A percentile compares a stretch with the other conserved stretches of the same genome.
Evolutionary conservation across 306 rosid species (phyloP).

Genomic region (Castanea mollissima): DNA sequence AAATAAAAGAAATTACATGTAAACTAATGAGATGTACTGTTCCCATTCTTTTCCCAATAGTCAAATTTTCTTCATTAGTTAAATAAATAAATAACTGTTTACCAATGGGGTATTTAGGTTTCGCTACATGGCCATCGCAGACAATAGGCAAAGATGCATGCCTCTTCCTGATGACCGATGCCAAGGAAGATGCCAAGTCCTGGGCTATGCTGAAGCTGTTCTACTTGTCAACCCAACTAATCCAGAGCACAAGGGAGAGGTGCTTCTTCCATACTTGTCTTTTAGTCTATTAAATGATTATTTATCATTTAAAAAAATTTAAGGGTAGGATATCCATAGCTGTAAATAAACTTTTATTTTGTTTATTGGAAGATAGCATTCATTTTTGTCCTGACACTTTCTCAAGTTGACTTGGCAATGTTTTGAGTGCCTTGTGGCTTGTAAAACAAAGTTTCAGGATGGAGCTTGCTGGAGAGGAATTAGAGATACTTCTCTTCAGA

Average conservation of each 20-base stretch:
- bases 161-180: constrained; percentile 68
- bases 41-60: constrained; percentile 8
- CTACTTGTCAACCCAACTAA: constrained; percentile 61
- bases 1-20: not conserved
- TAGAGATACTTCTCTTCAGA: constrained; percentile 3
- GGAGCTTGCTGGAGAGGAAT: constrained; percentile 11
- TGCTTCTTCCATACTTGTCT: constrained; percentile 1
- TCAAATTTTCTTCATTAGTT: constrained; percentile 10
- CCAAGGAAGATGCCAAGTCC: constrained; percentile 41
- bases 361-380: not conserved
- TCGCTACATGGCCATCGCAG: constrained; percentile 56
- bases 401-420: not conserved
- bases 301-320: not conserved
- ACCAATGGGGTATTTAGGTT: constrained; percentile 36
- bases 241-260: constrained; percentile 69
- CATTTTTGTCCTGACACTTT: not conserved
- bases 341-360: not conserved
- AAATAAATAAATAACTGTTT: constrained; percentile 27
- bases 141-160: constrained; percentile 69
- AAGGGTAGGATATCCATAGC: not conserved
- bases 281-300: not conserved
- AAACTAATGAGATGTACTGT: not conserved
- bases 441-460: not conserved
- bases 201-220: constrained; percentile 71
- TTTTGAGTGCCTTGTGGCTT: not conserved